phyloP scores from a whole-genome alignment of 78 protist species.

The Pelomyxa schiedti region DNA sequence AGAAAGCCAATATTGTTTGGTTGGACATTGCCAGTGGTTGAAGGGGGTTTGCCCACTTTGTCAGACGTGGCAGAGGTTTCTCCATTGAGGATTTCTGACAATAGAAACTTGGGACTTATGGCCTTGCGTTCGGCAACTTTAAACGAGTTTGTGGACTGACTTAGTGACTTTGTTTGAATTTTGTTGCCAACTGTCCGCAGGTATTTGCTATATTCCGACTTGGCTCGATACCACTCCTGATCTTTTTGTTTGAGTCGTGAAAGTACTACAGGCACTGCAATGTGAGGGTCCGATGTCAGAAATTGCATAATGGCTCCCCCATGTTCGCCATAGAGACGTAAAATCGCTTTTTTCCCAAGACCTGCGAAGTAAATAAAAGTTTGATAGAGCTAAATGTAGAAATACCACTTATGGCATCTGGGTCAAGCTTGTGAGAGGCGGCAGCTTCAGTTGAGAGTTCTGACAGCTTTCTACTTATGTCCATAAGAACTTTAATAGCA shows the following conservation, averaged over 20 bases:
- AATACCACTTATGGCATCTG: background rate
- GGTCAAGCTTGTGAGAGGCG: conserved; percentile 6
- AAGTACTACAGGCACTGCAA: conserved; percentile 57
- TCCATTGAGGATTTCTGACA: too few relatives aligned
- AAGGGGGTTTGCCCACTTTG: too few relatives aligned
- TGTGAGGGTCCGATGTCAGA: conserved; percentile 48
- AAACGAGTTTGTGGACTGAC: too few relatives aligned
- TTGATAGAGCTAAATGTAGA: background rate
- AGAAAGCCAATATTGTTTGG: too few relatives aligned
- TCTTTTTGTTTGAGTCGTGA: conserved; percentile 66
- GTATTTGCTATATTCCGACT: conserved; percentile 57
- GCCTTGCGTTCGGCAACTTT: too few relatives aligned
- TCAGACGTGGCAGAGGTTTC: too few relatives aligned
- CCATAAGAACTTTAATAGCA: conserved; percentile 37
- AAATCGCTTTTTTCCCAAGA: conserved; percentile 16
- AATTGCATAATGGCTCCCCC: conserved; percentile 8
- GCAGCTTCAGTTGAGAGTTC: conserved; percentile 12
- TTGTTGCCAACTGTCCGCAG: conserved; percentile 77
- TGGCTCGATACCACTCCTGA: conserved; percentile 59
- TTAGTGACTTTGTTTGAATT: too few relatives aligned
- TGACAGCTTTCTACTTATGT: conserved; percentile 8
- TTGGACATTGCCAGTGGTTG: too few relatives aligned
- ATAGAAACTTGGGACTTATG: too few relatives aligned
- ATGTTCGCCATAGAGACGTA: background rate
- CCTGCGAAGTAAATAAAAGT: conserved; percentile 7